Base-by-base conservation (phyloP, 257 asterid genomes). In the Prunella vulgaris region DNA sequence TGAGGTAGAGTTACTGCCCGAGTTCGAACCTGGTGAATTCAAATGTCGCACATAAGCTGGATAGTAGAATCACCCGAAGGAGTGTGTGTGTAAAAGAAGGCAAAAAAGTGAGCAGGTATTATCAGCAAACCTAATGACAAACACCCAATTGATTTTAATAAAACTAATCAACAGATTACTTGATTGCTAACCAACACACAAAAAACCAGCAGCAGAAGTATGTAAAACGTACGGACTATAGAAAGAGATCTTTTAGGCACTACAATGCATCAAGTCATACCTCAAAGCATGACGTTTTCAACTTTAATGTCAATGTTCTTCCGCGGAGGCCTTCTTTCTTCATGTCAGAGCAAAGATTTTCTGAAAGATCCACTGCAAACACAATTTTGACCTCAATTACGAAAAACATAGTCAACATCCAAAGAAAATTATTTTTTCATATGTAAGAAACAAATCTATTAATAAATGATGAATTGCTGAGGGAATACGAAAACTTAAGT, bases 201-300 rank as follows among this genome's bases (percentile, higher is more conserved):
- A 38, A 37, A 14, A 37, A 37, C 44, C 10, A 37, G 13, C 14
- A 37, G 44, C 44, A 37, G 7, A 71, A 35, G 24, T 7, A 52
- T 37, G 27, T 60, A 40, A 12, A 56, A 14, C 59, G 33, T 71
- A 69, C 48, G 52, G 65, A n/a, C 56, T 63, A 18, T 54, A 62
- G 49, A 38, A 67, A 63, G 14, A 52, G 60, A 49, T 28, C 18
- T 49, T 68, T 20, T 22, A 56, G 54, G 46, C 59, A 21, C 56
- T 33, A 33, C 4, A 54, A 28, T 68, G 21, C 28, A 49, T 49
- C 70, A 64, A 56, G 38, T 52, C 66, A 64, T 74, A 94, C 99
- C 97, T 94, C 97, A 79, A 94, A 93, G 49, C 77, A 81, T 66
- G 96, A 71, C 60, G 97, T 89, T 80, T 94, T 94, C 87, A 94